These are phyloP conservation scores for Colletotrichum sidae DNA, from an alignment of 2,329 filamentous ascomycete genomes.

Conservation along the genomic window DNA sequence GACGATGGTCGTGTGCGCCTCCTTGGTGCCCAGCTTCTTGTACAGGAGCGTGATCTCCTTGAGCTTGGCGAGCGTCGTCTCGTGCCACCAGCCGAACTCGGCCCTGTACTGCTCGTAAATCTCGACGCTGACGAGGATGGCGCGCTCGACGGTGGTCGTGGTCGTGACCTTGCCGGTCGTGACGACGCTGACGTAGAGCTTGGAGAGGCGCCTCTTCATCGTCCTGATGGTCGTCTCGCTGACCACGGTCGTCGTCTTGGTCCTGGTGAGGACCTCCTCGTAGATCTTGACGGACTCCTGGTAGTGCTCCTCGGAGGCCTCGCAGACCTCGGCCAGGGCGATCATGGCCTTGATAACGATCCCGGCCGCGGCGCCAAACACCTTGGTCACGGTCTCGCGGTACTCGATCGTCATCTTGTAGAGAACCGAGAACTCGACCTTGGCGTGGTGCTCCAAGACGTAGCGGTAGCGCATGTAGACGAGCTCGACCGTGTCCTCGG, in stretches of 20 bases:
- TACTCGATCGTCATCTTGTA: conserved; percentile 62
- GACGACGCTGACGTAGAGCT: conserved; percentile 54
- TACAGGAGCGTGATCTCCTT: conserved; percentile 56
- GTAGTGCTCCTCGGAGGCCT: conserved; percentile 53
- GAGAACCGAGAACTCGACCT: conserved; percentile 51
- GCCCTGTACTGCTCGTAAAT: conserved; percentile 55
- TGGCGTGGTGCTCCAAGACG: conserved; percentile 56
- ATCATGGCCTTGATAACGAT: conserved; percentile 48
- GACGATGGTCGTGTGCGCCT: conserved; percentile 51
- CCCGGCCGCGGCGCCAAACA: conserved; percentile 45
- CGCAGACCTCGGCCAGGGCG: conserved; percentile 58
- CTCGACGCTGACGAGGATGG: conserved; percentile 48
- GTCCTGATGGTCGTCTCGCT: conserved; percentile 52
- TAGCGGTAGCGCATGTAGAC: conserved; percentile 57
- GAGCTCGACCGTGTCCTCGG: conserved; percentile 56
- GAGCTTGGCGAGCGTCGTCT: conserved; percentile 56
- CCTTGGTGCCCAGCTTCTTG: conserved; percentile 50
- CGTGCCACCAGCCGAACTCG: conserved; percentile 58
- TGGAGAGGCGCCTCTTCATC: conserved; percentile 62
- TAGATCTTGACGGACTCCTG: conserved; percentile 59
- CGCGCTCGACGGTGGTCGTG: conserved; percentile 51
- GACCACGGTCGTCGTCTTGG: conserved; percentile 48
- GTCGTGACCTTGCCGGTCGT: conserved; percentile 50
- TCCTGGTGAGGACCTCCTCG: conserved; percentile 55
- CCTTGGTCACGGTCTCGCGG: conserved; percentile 55